Percentiles rank a stretch among this genome's conserved stretches.
phyloP scores from a whole-genome alignment of 2,329 filamentous ascomycete species.

The Periconia sp. region DNA sequence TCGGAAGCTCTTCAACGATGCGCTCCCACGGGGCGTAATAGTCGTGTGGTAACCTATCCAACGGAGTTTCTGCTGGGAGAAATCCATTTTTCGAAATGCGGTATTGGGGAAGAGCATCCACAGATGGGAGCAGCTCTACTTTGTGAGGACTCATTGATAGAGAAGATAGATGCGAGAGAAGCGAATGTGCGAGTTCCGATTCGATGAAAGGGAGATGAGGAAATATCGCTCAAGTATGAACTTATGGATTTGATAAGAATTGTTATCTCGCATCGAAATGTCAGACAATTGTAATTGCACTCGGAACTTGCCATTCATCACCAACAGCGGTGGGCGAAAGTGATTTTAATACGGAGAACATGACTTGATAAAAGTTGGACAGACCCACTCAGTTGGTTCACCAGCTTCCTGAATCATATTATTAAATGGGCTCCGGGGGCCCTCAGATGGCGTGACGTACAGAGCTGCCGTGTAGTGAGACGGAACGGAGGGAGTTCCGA shows the following conservation, averaged over 20 bases:
- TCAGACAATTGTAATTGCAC: background rate
- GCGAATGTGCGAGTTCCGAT: too few species aligned
- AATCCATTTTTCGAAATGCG: constrained; percentile 79
- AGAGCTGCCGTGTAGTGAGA: background rate
- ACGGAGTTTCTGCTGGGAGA: constrained; percentile 71
- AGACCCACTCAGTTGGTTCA: background rate
- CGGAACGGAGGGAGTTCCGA: background rate
- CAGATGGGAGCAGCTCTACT: constrained; percentile 23
- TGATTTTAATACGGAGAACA: background rate
- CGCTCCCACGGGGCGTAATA: constrained; percentile 91
- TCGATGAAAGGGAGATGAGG: too few species aligned
- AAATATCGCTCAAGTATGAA: background rate
- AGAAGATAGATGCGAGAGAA: background rate
- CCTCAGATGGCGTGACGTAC: background rate
- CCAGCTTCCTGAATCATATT: background rate
- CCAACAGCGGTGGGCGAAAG: background rate
- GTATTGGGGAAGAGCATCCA: constrained; percentile 64
- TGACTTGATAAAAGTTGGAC: background rate
- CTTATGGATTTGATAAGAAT: background rate
- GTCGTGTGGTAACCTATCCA: constrained; percentile 72
- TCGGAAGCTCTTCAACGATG: constrained; percentile 73
- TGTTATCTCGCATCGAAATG: background rate
- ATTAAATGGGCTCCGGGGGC: background rate
- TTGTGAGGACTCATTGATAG: constrained; percentile 32
- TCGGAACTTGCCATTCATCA: background rate